Evolutionary conservation across 1,139 yeast species (phyloP).

Genomic region (Candida glucosophila): DNA sequence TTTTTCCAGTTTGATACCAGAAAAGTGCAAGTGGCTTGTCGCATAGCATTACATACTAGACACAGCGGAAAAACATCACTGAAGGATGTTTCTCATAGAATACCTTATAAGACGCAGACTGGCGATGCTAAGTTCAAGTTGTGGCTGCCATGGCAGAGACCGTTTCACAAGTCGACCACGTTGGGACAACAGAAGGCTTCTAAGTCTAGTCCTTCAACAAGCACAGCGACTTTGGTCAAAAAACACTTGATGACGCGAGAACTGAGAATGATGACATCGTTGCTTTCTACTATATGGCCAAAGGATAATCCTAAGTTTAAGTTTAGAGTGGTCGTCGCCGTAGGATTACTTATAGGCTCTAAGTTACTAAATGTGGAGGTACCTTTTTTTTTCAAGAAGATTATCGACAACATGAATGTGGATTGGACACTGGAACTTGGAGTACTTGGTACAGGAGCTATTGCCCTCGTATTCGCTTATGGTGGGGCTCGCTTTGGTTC

Average conservation of each 20-base stretch:
- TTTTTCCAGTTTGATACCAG: too few relatives aligned
- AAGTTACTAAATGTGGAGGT: conserved; percentile 89
- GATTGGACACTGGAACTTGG: conserved; percentile 71
- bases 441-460: conserved; percentile 52
- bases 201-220: too few relatives aligned
- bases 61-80: too few relatives aligned
- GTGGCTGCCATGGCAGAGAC: too few relatives aligned
- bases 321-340: conserved; percentile 67
- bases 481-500: conserved; percentile 95
- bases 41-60: too few relatives aligned
- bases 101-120: too few relatives aligned
- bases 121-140: too few relatives aligned
- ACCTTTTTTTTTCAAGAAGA: conserved; percentile 85
- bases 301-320: conserved; percentile 61
- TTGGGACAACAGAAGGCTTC: too few relatives aligned
- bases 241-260: conserved; percentile 38
- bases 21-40: too few relatives aligned
- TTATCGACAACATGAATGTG: conserved; percentile 86
- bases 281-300: conserved; percentile 87
- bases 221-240: conserved; percentile 13
- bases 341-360: conserved; percentile 65
- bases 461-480: conserved; percentile 74
- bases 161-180: too few relatives aligned
- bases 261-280: conserved; percentile 49
- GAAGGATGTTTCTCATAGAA: too few relatives aligned